Conservation (phyloP, 1,139 yeast genomes). For the Lodderomyces metapsilosis region DNA sequence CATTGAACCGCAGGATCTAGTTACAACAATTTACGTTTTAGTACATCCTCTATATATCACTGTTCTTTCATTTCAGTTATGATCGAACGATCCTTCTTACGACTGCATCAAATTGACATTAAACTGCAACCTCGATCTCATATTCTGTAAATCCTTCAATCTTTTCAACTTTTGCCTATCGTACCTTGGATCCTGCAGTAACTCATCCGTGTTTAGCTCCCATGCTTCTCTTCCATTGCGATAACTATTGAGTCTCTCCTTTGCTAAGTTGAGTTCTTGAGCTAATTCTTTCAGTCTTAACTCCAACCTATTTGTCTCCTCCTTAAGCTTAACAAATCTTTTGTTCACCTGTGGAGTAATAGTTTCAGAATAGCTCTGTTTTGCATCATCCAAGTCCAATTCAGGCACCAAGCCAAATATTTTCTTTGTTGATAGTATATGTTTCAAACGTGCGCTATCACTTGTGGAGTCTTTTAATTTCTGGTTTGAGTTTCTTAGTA, state of each 20-base stretch:
- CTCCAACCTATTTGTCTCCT: slow-evolving; percentile 8
- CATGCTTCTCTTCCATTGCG: neutral
- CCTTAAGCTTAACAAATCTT: slow-evolving; percentile 30
- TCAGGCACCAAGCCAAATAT: slow-evolving; percentile 46
- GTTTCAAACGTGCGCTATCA: slow-evolving; percentile 34
- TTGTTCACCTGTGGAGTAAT: slow-evolving; percentile 37
- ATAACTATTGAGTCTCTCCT: neutral
- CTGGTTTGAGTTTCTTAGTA: slow-evolving; percentile 30
- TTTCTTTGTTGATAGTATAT: slow-evolving; percentile 33
- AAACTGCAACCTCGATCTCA: slow-evolving; percentile 51
- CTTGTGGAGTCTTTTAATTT: slow-evolving; percentile 31
- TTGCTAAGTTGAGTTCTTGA: slow-evolving; percentile 1
- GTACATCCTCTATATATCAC: no score
- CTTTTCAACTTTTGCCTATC: neutral
- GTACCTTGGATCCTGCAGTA: neutral
- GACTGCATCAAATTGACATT: slow-evolving; percentile 31
- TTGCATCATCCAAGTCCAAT: slow-evolving; percentile 41
- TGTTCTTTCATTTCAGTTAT: no score
- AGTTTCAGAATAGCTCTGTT: slow-evolving; percentile 26
- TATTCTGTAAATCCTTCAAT: slow-evolving; percentile 25
- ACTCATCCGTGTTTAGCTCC: neutral
- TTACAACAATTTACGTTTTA: no score
- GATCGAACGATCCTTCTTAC: no score
- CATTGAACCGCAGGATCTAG: no score
- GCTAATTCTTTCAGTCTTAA: neutral